These are phyloP conservation scores for Nigrospora oryzae DNA, from an alignment of 2,329 filamentous ascomycete species.

Conservation along the genomic window DNA sequence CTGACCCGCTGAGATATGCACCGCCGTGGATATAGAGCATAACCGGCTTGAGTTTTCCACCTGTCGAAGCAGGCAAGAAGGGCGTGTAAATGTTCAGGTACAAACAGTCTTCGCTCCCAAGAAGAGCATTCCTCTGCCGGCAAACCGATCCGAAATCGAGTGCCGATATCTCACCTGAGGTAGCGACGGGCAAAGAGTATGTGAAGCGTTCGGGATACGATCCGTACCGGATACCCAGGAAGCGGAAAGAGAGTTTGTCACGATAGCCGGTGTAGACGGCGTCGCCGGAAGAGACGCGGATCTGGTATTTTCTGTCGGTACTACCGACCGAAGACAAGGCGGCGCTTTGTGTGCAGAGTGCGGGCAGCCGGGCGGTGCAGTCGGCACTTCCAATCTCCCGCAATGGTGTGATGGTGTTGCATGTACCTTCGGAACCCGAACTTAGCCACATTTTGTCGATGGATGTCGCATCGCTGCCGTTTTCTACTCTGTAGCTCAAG, in stretches of 20 bases:
- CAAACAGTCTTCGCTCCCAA: conserved; percentile 35
- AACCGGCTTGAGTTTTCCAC: conserved; percentile 1
- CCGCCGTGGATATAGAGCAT: conserved; percentile 38
- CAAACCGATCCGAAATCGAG: conserved; percentile 18
- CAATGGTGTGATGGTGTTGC: too few species aligned
- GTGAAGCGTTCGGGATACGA: conserved; percentile 33
- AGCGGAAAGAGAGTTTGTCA: conserved; percentile 31
- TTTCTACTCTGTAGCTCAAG: too few species aligned
- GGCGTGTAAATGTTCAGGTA: conserved; percentile 37
- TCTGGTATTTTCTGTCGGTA: too few species aligned
- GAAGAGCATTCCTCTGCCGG: conserved; percentile 21
- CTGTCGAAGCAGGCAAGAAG: conserved; percentile 13
- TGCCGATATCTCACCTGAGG: conserved; percentile 14
- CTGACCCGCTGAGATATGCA: conserved; percentile 41
- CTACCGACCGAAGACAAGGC: too few species aligned
- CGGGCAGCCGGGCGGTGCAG: too few species aligned
- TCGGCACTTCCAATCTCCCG: too few species aligned
- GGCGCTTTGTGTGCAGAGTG: too few species aligned
- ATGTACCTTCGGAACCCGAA: too few species aligned
- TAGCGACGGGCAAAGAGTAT: conserved; percentile 28
- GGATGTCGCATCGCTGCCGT: too few species aligned
- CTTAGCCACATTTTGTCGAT: too few species aligned
- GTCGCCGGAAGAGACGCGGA: too few species aligned
- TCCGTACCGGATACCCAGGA: conserved; percentile 39
- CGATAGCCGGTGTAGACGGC: conserved; percentile 8